Percentiles rank a stretch among this genome's conserved stretches.
These are phyloP conservation scores for Gonium pectorale DNA, from an alignment of 139 green algal species.

Conservation along the genomic window DNA sequence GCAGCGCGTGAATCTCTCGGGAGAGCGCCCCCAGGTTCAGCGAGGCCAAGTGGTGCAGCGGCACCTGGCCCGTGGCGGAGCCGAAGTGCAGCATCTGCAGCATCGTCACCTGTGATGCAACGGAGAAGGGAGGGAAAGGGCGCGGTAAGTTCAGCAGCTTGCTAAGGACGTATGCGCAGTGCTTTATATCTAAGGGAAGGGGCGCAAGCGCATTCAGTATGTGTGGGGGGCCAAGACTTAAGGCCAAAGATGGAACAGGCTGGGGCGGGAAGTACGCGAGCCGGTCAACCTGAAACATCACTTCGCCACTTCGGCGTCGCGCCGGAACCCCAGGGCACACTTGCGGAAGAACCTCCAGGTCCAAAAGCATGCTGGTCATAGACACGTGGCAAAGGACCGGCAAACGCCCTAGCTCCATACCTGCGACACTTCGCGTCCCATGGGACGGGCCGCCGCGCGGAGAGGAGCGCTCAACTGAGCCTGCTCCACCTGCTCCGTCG, in stretches of 20 bases:
- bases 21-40: neutral
- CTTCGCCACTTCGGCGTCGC: no score
- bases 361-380: no score
- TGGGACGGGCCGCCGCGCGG: neutral
- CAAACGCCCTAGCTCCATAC: no score
- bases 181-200: no score
- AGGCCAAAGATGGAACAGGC: neutral
- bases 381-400: no score
- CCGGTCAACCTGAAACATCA: neutral
- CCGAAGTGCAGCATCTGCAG: slow-evolving; percentile 35
- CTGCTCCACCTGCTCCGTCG: no score
- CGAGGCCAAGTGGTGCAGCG: neutral
- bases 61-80: neutral
- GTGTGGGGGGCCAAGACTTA: neutral
- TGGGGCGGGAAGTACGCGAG: neutral
- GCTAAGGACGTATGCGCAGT: no score
- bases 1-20: slow-evolving; percentile 3
- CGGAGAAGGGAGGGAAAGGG: neutral
- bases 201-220: neutral
- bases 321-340: no score
- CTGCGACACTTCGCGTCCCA: no score
- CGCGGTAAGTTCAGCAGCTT: neutral
- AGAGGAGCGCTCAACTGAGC: neutral
- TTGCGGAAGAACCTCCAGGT: no score
- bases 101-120: neutral